Evolutionary conservation across 352 stramenopile genomes (phyloP).

Genomic region (Pythium grandisporangium): DNA sequence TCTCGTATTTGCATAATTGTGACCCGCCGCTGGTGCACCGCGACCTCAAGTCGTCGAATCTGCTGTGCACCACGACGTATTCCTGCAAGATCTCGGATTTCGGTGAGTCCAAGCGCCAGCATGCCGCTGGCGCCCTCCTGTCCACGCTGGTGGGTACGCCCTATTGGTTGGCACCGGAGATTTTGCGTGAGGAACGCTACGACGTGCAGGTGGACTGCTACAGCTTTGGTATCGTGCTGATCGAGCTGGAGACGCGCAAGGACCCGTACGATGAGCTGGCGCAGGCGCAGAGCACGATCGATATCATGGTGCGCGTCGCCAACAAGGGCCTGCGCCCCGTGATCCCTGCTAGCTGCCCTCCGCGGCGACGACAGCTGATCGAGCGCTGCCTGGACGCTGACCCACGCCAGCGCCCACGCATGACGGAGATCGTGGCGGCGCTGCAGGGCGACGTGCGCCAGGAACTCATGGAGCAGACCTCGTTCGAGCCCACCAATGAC

Average conservation of each 20-base stretch:
- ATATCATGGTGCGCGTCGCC: slow-evolving; percentile 77
- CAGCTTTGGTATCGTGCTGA: slow-evolving; percentile 82
- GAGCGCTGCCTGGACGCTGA: slow-evolving; percentile 48
- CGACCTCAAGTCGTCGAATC: slow-evolving; percentile 76
- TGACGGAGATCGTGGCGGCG: slow-evolving; percentile 66
- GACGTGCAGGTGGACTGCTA: slow-evolving; percentile 82
- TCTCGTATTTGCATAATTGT: slow-evolving; percentile 77
- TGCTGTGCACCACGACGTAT: slow-evolving; percentile 64
- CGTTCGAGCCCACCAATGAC: slow-evolving; percentile 45
- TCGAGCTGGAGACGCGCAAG: slow-evolving; percentile 68
- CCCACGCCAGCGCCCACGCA: slow-evolving; percentile 47
- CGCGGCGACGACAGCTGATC: slow-evolving; percentile 57
- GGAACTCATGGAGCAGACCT: slow-evolving; percentile 61
- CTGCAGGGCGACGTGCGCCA: slow-evolving; percentile 72
- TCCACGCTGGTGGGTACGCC: slow-evolving; percentile 75
- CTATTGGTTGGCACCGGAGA: slow-evolving; percentile 83
- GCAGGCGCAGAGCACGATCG: slow-evolving; percentile 50
- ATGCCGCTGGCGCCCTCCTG: slow-evolving; percentile 31
- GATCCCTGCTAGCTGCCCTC: slow-evolving; percentile 50
- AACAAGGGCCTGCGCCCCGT: slow-evolving; percentile 44
- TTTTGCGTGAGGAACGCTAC: slow-evolving; percentile 75
- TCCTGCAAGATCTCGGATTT: slow-evolving; percentile 82
- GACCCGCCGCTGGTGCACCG: slow-evolving; percentile 72
- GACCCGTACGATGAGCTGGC: slow-evolving; percentile 63
- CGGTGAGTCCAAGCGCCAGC: slow-evolving; percentile 57